phyloP scores from a whole-genome alignment of 2,329 filamentous ascomycete species.

The Monosporascus sp. region DNA sequence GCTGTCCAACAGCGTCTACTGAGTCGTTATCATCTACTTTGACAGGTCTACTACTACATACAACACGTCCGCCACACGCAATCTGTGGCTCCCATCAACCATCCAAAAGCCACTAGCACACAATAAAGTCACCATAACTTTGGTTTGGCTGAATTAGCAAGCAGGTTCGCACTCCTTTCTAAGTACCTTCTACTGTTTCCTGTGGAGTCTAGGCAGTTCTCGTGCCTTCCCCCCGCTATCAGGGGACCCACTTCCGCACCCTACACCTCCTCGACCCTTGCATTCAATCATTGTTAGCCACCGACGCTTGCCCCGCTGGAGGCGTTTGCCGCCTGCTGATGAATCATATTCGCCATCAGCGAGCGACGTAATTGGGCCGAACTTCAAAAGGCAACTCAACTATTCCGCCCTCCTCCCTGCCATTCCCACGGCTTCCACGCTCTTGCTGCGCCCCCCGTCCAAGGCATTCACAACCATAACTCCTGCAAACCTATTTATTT shows the following conservation, averaged over 20 bases:
- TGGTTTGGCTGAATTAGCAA: not conserved
- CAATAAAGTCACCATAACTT: not conserved
- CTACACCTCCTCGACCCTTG: not conserved
- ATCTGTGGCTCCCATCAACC: too few relatives aligned
- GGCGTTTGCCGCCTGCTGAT: constrained; percentile 11
- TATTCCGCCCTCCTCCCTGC: constrained; percentile 13
- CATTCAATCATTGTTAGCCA: constrained; percentile 2
- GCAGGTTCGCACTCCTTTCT: constrained; percentile 1
- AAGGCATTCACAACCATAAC: constrained; percentile 10
- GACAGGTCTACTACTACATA: too few relatives aligned
- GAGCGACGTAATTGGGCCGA: constrained; percentile 16
- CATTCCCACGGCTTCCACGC: constrained; percentile 26
- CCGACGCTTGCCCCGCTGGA: not conserved
- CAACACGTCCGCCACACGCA: too few relatives aligned
- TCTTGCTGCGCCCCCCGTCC: constrained; percentile 22
- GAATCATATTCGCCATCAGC: constrained; percentile 17
- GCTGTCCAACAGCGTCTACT: too few relatives aligned
- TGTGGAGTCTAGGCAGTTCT: constrained; percentile 22
- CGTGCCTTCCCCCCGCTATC: constrained; percentile 22
- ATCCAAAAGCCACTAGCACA: not conserved
- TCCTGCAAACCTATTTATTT: constrained; percentile 15
- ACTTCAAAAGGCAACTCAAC: not conserved
- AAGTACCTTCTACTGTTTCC: constrained; percentile 1
- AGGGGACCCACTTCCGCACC: not conserved
- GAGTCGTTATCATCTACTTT: too few relatives aligned